These are phyloP conservation scores for Chaetomium sp. DNA, from an alignment of 2,329 filamentous ascomycete genomes.

Conservation along the genomic window DNA sequence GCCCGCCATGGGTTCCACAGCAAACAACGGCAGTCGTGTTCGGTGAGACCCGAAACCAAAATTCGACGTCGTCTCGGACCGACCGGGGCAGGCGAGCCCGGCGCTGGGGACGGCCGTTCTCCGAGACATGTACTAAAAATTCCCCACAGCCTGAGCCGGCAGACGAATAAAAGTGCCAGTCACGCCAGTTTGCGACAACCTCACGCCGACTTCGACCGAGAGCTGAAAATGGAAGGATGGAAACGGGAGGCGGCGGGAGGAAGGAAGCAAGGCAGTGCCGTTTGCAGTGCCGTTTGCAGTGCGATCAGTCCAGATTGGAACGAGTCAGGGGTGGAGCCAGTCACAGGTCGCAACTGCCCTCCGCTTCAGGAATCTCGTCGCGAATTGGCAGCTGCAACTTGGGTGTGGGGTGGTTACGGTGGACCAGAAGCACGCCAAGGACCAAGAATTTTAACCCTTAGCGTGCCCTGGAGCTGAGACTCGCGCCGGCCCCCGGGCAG, in stretches of 20 bases:
- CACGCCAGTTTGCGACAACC: not conserved
- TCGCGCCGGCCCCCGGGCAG: not conserved
- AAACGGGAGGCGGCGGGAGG: not conserved
- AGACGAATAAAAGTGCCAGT: not conserved
- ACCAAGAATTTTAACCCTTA: constrained; percentile 30
- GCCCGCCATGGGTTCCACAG: constrained; percentile 10
- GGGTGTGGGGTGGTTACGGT: constrained; percentile 20
- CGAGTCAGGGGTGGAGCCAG: constrained; percentile 26
- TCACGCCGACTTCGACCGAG: not conserved
- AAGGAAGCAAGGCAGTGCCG: not conserved
- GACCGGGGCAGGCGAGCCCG: not conserved
- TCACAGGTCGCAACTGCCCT: constrained; percentile 11
- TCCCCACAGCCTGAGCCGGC: not conserved
- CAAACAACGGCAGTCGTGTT: constrained; percentile 9
- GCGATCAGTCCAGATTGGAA: not conserved
- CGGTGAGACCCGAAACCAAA: constrained; percentile 2
- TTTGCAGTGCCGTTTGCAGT: not conserved
- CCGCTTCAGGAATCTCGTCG: not conserved
- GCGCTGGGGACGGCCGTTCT: not conserved
- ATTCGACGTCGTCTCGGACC: not conserved
- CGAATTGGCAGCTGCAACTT: not conserved
- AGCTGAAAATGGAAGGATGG: not conserved
- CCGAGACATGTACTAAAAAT: too few relatives aligned
- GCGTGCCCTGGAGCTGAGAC: constrained; percentile 24
- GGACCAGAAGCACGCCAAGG: constrained; percentile 27